Base-by-base conservation (phyloP, 306 rosid species). In the Dryas drummondii region DNA sequence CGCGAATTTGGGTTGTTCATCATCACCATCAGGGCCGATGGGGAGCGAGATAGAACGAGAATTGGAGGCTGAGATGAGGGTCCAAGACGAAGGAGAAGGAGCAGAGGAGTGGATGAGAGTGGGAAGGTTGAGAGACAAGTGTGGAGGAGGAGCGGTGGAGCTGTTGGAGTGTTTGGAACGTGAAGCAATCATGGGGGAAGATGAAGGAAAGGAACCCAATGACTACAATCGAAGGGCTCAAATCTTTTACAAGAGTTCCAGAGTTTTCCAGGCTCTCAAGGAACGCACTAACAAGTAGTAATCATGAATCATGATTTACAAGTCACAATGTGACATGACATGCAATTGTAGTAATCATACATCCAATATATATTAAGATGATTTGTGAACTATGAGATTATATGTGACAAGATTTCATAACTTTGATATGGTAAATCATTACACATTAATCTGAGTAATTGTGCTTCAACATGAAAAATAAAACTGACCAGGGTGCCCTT, bases 171-270 rank as follows among this genome's bases (percentile, higher is more conserved):
- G 92, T 84, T 74, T 93, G 83, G 98, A 89, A 75, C 76, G 69
- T 50, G 96, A 91, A 78, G 98, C 98, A 27, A 88, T 93, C 9
- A 91, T 93, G 97, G 96, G 97, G 40, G 96, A 87, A 50, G 97
- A 91, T 70, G 83, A 80, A 37, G 98, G 98, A 3, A 89, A 81
- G 59, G 90, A 89, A 14, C 90, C 96, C 14, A 63, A 32, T 40
- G 96, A 93, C 84, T 91, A 93, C 56, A 86, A 86, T 44, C 56
- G 97, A 40, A 91, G 96, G 84, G 98, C 98, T 48, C 79, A 81
- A 68, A 88, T 93, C 79, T 93, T 93, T 76, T 82, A 88, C 27
- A 80, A 37, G 54, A 88, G 96, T 61, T 78, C 94, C 26, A 73
- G 62, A 71, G 89, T 93, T 5, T 89, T 91, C 80, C 93, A 89